Conservation (phyloP, 2,329 filamentous ascomycete genomes). For the Alternaria consortialis region DNA sequence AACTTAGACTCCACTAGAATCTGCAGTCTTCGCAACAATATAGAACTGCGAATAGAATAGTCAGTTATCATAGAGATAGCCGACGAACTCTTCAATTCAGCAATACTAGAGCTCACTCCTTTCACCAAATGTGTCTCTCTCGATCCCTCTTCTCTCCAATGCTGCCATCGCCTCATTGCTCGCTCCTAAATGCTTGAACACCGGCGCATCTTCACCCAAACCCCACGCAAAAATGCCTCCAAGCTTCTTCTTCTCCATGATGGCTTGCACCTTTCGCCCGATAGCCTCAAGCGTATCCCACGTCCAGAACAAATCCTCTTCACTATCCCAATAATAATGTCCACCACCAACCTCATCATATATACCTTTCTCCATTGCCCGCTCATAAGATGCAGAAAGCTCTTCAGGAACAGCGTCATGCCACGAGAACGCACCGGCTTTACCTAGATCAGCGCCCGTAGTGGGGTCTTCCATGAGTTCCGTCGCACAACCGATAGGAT, state of each 20-base stretch:
- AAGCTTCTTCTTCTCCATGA: slow-evolving; percentile 64
- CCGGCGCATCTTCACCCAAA: slow-evolving; percentile 68
- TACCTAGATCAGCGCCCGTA: slow-evolving; percentile 67
- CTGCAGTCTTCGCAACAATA: too few relatives aligned
- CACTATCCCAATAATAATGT: slow-evolving; percentile 72
- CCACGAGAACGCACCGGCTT: slow-evolving; percentile 65
- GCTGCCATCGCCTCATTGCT: slow-evolving; percentile 17
- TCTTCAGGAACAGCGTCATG: slow-evolving; percentile 49
- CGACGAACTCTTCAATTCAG: neutral
- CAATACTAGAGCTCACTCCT: slow-evolving; percentile 19
- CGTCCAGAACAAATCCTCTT: slow-evolving; percentile 72
- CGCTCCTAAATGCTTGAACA: slow-evolving; percentile 54
- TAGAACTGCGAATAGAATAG: too few relatives aligned
- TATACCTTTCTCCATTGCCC: slow-evolving; percentile 61
- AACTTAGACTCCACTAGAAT: too few relatives aligned
- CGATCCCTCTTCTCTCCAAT: neutral
- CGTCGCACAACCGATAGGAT: slow-evolving; percentile 68
- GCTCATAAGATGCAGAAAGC: slow-evolving; percentile 64
- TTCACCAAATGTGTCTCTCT: neutral
- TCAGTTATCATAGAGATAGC: too few relatives aligned
- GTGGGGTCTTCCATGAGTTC: slow-evolving; percentile 67
- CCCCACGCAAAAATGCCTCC: slow-evolving; percentile 81
- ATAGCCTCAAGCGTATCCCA: slow-evolving; percentile 74
- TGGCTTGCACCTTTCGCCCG: slow-evolving; percentile 65
- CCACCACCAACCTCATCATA: slow-evolving; percentile 69